Base-by-base conservation (phyloP, 129 eudicot genomes). In the Flaveria robusta region DNA sequence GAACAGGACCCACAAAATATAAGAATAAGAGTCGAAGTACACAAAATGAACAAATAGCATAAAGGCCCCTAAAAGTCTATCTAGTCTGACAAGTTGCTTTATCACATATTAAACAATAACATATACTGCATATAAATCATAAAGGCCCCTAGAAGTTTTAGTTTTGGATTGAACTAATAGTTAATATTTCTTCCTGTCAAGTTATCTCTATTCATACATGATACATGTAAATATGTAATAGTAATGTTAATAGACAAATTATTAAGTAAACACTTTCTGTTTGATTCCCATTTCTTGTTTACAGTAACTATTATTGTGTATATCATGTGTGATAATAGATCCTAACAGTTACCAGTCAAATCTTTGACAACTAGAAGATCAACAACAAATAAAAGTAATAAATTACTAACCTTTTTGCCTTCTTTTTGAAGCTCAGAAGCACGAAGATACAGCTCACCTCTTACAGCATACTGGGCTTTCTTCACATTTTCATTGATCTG, bases 341-440 rank as follows among this genome's bases (percentile, higher is more conserved):
- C 26, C 26, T 49, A 70, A 49, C 43, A 27, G 11, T 29, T 24
- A n/a, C 43, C 60, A 70, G 23, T 15, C 7, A 47, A 47, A 24
- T 62, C 42, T 60, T 70, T 49, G 27, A 71, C 11, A 50, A 71
- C 16, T 50, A 71, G 29, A 51, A 0, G 65, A 4, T 13, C 29
- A 31, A 18, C 46, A 24, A 10, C 13, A 29, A 1, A 51, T n/a
- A n/a, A 66, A 34, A 66, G 37, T 62, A 66, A 66, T 26, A 63
- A 12, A 50, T 19, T 12, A 43, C n/a, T 47, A 76, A 94, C 97
- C 99, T 94, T 94, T 71, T 94, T 94, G 72, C 99, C 99, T 82
- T 94, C 99, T 74, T 91, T 94, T 75, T 94, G 99, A 83, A 94
- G 99, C 88, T 94, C 99, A 12, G 99, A 91, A 70, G 97, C 99